Evolutionary conservation across 768 basidiomycete species (phyloP).

Genomic region (Lactarius sp.): DNA sequence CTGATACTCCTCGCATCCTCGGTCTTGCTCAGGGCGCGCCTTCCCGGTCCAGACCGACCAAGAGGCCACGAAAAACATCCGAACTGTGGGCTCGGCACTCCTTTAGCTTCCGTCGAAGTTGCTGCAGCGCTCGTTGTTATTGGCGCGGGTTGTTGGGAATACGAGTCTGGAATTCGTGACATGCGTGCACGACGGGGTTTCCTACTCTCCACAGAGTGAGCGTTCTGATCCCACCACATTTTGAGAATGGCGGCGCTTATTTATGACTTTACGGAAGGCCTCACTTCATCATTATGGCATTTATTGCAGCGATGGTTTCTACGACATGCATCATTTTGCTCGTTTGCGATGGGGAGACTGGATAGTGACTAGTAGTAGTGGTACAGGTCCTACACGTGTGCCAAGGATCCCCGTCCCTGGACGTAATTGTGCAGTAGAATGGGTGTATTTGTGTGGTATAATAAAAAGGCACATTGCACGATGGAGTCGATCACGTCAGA

Average conservation of each 20-base stretch:
- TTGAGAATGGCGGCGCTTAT: background rate
- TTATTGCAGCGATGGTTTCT: conserved; percentile 17
- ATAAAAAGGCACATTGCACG: background rate
- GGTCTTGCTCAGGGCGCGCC: conserved; percentile 53
- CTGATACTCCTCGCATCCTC: conserved; percentile 61
- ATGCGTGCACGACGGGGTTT: conserved; percentile 57
- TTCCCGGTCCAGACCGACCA: conserved; percentile 34
- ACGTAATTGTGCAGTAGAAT: background rate
- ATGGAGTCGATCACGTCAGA: background rate
- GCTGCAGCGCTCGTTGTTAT: conserved; percentile 50
- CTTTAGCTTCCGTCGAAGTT: conserved; percentile 51
- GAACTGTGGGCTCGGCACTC: conserved; percentile 35
- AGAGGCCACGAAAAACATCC: conserved; percentile 26
- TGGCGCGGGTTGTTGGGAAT: conserved; percentile 61
- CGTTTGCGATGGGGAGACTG: background rate
- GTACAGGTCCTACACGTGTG: no score
- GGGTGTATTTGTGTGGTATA: no score
- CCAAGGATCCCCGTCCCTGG: no score
- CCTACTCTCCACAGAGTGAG: conserved; percentile 50
- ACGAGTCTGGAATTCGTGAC: conserved; percentile 52
- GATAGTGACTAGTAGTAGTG: background rate
- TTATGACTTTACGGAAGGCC: conserved; percentile 23
- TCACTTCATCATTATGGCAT: conserved; percentile 30
- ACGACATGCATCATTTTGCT: conserved; percentile 14
- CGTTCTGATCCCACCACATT: conserved; percentile 27